phyloP scores from a whole-genome alignment of 768 basidiomycete genomes.

The Lentinus brumalis region DNA sequence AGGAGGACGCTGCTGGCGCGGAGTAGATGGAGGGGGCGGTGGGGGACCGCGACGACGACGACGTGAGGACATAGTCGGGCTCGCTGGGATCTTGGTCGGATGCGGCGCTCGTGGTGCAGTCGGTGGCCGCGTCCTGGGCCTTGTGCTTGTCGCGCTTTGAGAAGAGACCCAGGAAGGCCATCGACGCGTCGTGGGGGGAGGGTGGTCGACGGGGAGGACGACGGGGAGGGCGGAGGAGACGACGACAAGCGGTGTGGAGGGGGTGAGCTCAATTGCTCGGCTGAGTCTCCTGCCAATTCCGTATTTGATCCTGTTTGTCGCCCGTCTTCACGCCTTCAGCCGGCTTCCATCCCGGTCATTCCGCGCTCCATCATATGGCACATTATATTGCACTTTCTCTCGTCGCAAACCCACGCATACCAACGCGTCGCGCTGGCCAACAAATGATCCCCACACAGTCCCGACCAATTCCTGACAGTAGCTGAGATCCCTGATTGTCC shows the following conservation, averaged over 20 bases:
- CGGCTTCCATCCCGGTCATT: neutral
- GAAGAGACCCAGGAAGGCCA: constrained; percentile 33
- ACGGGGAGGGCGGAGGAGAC: constrained; percentile 4
- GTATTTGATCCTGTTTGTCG: constrained; percentile 23
- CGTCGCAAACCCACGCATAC: neutral
- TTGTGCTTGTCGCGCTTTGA: constrained; percentile 32
- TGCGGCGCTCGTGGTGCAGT: constrained; percentile 15
- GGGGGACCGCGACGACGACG: neutral
- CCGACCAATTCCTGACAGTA: neutral
- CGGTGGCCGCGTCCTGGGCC: constrained; percentile 14
- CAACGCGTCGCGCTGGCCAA: neutral
- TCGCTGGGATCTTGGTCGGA: constrained; percentile 23
- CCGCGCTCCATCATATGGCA: neutral
- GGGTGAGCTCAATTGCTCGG: constrained; percentile 15
- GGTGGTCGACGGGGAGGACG: constrained; percentile 10
- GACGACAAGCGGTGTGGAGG: constrained; percentile 15
- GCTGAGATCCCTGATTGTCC: neutral
- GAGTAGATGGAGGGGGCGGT: constrained; percentile 15
- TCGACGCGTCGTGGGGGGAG: constrained; percentile 16
- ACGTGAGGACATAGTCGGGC: constrained; percentile 17
- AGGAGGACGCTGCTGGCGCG: constrained; percentile 36
- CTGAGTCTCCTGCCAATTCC: constrained; percentile 5
- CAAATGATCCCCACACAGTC: neutral
- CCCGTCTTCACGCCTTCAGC: constrained; percentile 7
- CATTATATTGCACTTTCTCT: neutral